Evolutionary conservation across 257 asterid genomes (phyloP), one percentile per base, ranked within the genome.

Genomic region (Oldenlandia corymbosa): DNA sequence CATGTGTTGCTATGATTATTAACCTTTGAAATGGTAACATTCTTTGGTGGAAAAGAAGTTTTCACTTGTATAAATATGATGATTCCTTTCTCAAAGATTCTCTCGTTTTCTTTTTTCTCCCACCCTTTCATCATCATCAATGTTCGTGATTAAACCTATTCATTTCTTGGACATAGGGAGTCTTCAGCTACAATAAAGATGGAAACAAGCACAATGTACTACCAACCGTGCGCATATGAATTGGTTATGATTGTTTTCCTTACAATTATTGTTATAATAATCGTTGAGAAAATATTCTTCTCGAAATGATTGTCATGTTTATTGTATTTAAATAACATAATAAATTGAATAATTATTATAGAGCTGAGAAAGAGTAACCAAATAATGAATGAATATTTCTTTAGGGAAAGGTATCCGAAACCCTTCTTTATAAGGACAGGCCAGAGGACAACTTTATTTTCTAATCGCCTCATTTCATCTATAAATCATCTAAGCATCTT

Each of bases 201-300:
- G 16, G 20, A 27, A 8, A 27, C 12, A 42, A 21, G 45, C 23
- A 46, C 37, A 65, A 54, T 48, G 57, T 43, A 69, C 75, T 71
- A 69, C 77, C 72, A 74, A 68, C 59, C 89, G 65, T 80, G 78
- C 75, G 78, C 73, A 62, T n/a, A n/a, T 68, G 31, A 34, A 66
- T 59, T 45, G 23, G 43, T 39, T 37, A 75, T 70, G 68, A 77
- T 77, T 70, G 59, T n/a, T n/a, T n/a, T 37, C 54, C 73, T 54
- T 48, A 41, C 53, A 37, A 63, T 64, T 51, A 73, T 73, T 69
- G 61, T 41, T 7, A 17, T 31, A 2, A 61, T 58, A 70, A 32
- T 45, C 68, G 63, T 30, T 37, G 39, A 56, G 39, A 62, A 24
- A 0, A n/a, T n/a, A n/a, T n/a, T n/a, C n/a, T n/a, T n/a, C n/a